phyloP scores from a whole-genome alignment of 352 stramenopile genomes.

The Ophiocytium majus region DNA sequence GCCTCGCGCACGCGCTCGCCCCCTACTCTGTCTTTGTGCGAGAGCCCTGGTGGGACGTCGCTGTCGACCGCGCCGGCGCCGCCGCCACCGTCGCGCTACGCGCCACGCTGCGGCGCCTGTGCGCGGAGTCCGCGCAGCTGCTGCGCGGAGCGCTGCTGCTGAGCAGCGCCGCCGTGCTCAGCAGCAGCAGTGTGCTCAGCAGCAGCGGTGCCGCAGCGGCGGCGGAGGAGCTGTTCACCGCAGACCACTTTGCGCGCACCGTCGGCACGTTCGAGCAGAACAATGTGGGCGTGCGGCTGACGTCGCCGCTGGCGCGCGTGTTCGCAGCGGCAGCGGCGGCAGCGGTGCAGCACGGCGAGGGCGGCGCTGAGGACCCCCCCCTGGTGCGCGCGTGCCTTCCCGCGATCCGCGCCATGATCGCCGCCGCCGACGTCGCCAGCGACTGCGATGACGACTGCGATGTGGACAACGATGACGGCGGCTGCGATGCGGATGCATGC shows the following conservation, averaged over 20 bases:
- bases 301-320: slow-evolving; percentile 28
- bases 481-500: slow-evolving; percentile 46
- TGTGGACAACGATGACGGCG: slow-evolving; percentile 61
- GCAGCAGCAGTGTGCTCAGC: slow-evolving; percentile 22
- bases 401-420: slow-evolving; percentile 8
- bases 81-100: slow-evolving; percentile 19
- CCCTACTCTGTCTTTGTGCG: slow-evolving; percentile 82
- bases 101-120: slow-evolving; percentile 43
- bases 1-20: not conserved
- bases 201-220: slow-evolving; percentile 54
- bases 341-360: not conserved
- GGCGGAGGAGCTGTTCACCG: slow-evolving; percentile 56
- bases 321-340: not conserved
- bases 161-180: not conserved
- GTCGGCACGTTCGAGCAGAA: slow-evolving; percentile 96
- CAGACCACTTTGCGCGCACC: slow-evolving; percentile 77
- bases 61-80: not conserved
- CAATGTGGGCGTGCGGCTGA: slow-evolving; percentile 82
- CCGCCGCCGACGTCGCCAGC: slow-evolving; percentile 56
- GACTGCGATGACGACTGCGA: slow-evolving; percentile 62
- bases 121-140: slow-evolving; percentile 46
- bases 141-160: slow-evolving; percentile 39
- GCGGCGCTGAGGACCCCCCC: not conserved
- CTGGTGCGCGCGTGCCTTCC: slow-evolving; percentile 18
- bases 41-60: slow-evolving; percentile 76